Conservation (phyloP, 192 early-diverging fungal genomes). For the Coemansia sp. region DNA sequence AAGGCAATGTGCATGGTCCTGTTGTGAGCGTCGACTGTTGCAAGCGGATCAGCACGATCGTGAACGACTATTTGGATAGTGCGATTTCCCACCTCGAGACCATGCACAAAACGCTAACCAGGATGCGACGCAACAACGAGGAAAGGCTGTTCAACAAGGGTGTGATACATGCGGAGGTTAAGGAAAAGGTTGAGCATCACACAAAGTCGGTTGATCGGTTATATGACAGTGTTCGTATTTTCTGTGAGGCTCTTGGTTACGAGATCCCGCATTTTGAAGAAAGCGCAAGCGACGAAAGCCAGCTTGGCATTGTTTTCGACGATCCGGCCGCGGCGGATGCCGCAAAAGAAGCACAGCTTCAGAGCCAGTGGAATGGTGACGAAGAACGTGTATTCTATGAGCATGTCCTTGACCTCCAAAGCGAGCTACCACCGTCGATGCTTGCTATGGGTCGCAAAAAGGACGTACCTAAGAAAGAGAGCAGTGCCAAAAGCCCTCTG, state of each 20-base stretch:
- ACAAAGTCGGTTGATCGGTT: slow-evolving; percentile 30
- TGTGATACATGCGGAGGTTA: slow-evolving; percentile 37
- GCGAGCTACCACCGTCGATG: slow-evolving; percentile 81
- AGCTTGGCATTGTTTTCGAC: slow-evolving; percentile 49
- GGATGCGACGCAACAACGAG: slow-evolving; percentile 73
- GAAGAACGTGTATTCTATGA: slow-evolving; percentile 91
- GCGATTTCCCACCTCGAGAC: slow-evolving; percentile 28
- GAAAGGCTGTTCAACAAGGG: slow-evolving; percentile 81
- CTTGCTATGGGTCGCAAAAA: slow-evolving; percentile 54
- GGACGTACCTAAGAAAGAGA: neutral
- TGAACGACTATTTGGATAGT: slow-evolving; percentile 46
- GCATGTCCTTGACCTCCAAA: slow-evolving; percentile 73
- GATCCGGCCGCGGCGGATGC: slow-evolving; percentile 13
- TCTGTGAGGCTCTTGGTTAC: slow-evolving; percentile 71
- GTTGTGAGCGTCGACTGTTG: slow-evolving; percentile 30
- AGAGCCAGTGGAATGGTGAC: slow-evolving; percentile 87
- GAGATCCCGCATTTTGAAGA: slow-evolving; percentile 81
- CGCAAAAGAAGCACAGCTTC: slow-evolving; percentile 6
- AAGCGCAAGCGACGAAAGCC: slow-evolving; percentile 57
- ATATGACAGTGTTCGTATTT: slow-evolving; percentile 36
- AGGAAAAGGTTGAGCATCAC: slow-evolving; percentile 37
- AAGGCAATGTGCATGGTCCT: neutral
- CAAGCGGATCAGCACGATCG: slow-evolving; percentile 19
- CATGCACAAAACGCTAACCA: slow-evolving; percentile 63
- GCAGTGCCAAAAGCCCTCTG: neutral